These are phyloP conservation scores for Pseudogymnoascus sp. DNA, from an alignment of 2,329 filamentous ascomycete genomes.

Conservation along the genomic window DNA sequence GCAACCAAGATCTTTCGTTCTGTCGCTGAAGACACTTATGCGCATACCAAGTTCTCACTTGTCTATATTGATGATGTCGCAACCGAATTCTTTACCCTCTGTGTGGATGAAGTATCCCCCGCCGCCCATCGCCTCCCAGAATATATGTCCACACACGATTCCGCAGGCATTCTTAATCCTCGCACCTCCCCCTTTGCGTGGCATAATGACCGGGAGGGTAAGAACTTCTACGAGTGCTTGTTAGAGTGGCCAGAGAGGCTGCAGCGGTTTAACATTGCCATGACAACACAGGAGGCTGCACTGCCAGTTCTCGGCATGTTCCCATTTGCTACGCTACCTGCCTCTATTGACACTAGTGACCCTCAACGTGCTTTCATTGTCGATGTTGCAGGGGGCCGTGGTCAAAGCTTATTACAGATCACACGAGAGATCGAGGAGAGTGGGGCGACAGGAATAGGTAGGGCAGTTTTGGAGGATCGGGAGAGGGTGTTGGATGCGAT, in stretches of 20 bases:
- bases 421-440: background rate
- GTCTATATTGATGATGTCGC: slow-evolving; percentile 23
- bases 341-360: slow-evolving; percentile 10
- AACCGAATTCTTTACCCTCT: slow-evolving; percentile 24
- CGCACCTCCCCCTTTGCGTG: slow-evolving; percentile 18
- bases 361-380: slow-evolving; percentile 6
- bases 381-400: background rate
- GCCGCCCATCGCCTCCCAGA: slow-evolving; percentile 19
- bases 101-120: slow-evolving; percentile 20
- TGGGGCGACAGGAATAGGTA: background rate
- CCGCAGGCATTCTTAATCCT: slow-evolving; percentile 13
- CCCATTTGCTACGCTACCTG: background rate
- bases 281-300: slow-evolving; percentile 11
- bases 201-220: slow-evolving; percentile 18
- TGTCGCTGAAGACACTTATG: slow-evolving; percentile 22
- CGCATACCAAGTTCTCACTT: slow-evolving; percentile 24
- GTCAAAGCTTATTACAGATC: background rate
- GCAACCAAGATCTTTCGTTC: slow-evolving; percentile 24
- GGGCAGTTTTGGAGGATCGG: background rate
- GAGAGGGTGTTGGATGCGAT: slow-evolving; percentile 2
- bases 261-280: slow-evolving; percentile 20
- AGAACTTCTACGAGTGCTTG: slow-evolving; percentile 22
- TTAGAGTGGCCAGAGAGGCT: slow-evolving; percentile 19
- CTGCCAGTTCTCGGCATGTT: background rate
- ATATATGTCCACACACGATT: slow-evolving; percentile 19